Conservation (phyloP, 169 alveolate genomes). For the Eimeria praecox region DNA sequence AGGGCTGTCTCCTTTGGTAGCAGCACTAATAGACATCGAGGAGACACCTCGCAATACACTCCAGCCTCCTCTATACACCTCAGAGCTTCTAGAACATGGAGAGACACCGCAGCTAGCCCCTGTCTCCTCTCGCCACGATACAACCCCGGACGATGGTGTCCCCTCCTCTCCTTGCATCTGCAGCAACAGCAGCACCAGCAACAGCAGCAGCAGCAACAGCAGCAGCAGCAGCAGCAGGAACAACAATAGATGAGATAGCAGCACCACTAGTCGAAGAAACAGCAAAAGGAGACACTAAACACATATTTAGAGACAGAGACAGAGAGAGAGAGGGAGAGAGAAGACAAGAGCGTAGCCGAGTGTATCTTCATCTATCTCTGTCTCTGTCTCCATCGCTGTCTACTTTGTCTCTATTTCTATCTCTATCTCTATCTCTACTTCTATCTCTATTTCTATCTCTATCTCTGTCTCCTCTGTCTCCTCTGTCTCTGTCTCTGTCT, state of each 20-base stretch:
- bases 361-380: background rate
- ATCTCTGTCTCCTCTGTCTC: too few species aligned
- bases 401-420: too few species aligned
- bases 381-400: too few species aligned
- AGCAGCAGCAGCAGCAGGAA: background rate
- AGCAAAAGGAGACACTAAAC: background rate
- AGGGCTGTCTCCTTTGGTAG: background rate
- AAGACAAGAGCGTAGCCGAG: background rate
- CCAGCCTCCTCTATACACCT: background rate
- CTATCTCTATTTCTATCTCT: too few species aligned
- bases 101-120: background rate
- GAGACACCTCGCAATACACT: too few species aligned
- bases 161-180: background rate
- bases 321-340: too few species aligned
- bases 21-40: background rate
- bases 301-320: too few species aligned
- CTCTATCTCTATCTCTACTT: too few species aligned
- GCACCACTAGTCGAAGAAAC: background rate
- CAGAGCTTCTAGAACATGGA: background rate
- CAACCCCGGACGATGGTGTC: too few species aligned
- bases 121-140: background rate
- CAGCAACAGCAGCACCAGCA: background rate
- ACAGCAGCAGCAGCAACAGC: slow-evolving; percentile 1
- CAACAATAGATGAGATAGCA: background rate
- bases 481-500: background rate